These are phyloP conservation scores for Heterobasidion parviporum DNA, from an alignment of 1,284 basidiomycete species.

Conservation along the genomic window DNA sequence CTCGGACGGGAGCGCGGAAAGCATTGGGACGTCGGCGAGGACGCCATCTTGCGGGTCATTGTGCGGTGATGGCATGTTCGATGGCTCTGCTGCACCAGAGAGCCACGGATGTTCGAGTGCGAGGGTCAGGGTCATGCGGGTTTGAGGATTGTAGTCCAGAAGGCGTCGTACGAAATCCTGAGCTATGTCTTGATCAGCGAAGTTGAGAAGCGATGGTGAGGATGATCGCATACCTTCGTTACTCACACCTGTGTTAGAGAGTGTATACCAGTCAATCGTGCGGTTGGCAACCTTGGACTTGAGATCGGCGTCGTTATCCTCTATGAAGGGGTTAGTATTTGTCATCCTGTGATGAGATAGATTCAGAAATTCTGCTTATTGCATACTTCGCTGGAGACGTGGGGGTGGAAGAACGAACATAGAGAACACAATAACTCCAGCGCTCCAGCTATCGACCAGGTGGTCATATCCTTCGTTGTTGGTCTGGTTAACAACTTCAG, in stretches of 20 bases:
- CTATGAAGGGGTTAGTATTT: slow-evolving; percentile 62
- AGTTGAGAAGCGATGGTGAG: slow-evolving; percentile 12
- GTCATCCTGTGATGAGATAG: slow-evolving; percentile 45
- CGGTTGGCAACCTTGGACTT: slow-evolving; percentile 46
- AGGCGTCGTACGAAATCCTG: slow-evolving; percentile 40
- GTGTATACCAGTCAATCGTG: slow-evolving; percentile 49
- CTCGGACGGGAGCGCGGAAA: slow-evolving; percentile 22
- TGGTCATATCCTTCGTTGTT: slow-evolving; percentile 67
- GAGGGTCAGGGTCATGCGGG: slow-evolving; percentile 49
- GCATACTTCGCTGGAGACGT: too few species aligned
- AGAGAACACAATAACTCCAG: slow-evolving; percentile 85
- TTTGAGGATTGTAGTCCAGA: slow-evolving; percentile 40
- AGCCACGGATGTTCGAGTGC: slow-evolving; percentile 69
- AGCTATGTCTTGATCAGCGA: slow-evolving; percentile 15
- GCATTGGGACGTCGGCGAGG: slow-evolving; percentile 18
- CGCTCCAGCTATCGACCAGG: slow-evolving; percentile 88
- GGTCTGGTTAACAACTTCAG: slow-evolving; percentile 77
- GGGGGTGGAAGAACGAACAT: slow-evolving; percentile 31
- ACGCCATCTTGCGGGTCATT: slow-evolving; percentile 1
- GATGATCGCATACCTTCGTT: slow-evolving; percentile 23
- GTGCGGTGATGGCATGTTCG: background rate
- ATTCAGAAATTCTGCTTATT: background rate
- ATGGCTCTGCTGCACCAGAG: background rate
- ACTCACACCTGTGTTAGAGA: slow-evolving; percentile 32
- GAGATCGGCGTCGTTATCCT: slow-evolving; percentile 52